These are phyloP conservation scores for Serpula lacrymans DNA, from an alignment of 768 basidiomycete genomes.

Conservation along the genomic window DNA sequence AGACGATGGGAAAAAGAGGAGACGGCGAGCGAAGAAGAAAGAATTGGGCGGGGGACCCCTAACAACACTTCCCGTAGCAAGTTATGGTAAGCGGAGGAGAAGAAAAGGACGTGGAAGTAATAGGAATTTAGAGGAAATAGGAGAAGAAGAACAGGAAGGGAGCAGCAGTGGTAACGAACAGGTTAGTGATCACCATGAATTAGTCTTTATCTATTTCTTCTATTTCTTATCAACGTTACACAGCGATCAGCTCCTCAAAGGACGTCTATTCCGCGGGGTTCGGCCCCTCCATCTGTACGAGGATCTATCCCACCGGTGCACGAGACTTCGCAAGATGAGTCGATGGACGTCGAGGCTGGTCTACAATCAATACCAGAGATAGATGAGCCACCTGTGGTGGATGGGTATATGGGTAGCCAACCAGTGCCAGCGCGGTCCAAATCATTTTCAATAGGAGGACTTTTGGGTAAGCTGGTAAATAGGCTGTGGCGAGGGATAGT, in stretches of 20 bases:
- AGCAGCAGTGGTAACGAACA: slow-evolving; percentile 35
- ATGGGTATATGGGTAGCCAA: slow-evolving; percentile 22
- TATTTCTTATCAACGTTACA: slow-evolving; percentile 12
- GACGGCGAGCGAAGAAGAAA: slow-evolving; percentile 46
- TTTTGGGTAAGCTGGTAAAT: slow-evolving; percentile 44
- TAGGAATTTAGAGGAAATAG: slow-evolving; percentile 35
- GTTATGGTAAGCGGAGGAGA: slow-evolving; percentile 58
- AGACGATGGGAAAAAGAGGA: slow-evolving; percentile 50
- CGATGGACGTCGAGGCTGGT: slow-evolving; percentile 44
- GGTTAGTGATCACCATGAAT: slow-evolving; percentile 24
- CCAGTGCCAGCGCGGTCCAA: slow-evolving; percentile 12
- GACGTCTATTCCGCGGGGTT: slow-evolving; percentile 34
- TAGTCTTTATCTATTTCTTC: slow-evolving; percentile 4
- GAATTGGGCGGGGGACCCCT: slow-evolving; percentile 53
- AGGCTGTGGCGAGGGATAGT: slow-evolving; percentile 26
- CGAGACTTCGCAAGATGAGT: slow-evolving; percentile 19
- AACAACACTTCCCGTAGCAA: slow-evolving; percentile 64
- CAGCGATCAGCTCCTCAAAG: slow-evolving; percentile 27
- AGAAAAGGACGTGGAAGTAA: slow-evolving; percentile 48
- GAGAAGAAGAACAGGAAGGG: slow-evolving; percentile 49
- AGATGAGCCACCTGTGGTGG: slow-evolving; percentile 44
- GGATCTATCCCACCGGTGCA: slow-evolving; percentile 16
- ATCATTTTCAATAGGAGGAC: slow-evolving; percentile 45
- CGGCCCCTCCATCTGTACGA: slow-evolving; percentile 38
- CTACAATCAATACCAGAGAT: slow-evolving; percentile 64